Percentiles rank a stretch among this genome's conserved stretches.
phyloP scores from a whole-genome alignment of 164 flowering plant genomes.

The Malania oleifera region DNA sequence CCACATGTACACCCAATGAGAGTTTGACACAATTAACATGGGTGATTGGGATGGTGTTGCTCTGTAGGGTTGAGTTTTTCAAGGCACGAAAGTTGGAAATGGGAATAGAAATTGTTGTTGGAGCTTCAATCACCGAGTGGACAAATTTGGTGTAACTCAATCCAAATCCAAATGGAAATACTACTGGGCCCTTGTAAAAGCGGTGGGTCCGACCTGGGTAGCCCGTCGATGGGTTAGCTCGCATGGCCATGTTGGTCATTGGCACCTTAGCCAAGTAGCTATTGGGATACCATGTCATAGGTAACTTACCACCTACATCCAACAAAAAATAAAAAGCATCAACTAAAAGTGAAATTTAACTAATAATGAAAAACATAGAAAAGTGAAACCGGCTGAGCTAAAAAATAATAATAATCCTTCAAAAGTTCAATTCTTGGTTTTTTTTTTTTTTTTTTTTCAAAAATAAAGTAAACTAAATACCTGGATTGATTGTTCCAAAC shows the following conservation, averaged over 20 bases:
- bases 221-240: slow-evolving; percentile 39
- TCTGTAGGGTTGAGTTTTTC: slow-evolving; percentile 26
- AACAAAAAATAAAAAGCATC: not conserved
- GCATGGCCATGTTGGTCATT: slow-evolving; percentile 69
- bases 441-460: no score
- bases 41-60: slow-evolving; percentile 21
- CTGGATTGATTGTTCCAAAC: slow-evolving; percentile 51
- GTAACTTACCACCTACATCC: slow-evolving; percentile 71
- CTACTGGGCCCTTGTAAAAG: slow-evolving; percentile 66
- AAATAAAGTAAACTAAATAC: no score
- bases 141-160: slow-evolving; percentile 56
- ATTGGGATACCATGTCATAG: slow-evolving; percentile 79
- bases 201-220: slow-evolving; percentile 82
- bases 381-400: no score
- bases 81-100: slow-evolving; percentile 16
- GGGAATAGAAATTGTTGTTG: slow-evolving; percentile 25
- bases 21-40: slow-evolving; percentile 35
- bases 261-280: slow-evolving; percentile 49
- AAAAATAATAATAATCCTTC: no score
- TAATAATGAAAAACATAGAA: not conserved
- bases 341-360: no score
- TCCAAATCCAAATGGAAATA: slow-evolving; percentile 69
- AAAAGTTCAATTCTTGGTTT: no score
- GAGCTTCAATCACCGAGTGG: slow-evolving; percentile 35
- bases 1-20: slow-evolving; percentile 27